Evolutionary conservation across 2,329 filamentous ascomycete genomes (phyloP).

Genomic region (Penicillium nordicum): DNA sequence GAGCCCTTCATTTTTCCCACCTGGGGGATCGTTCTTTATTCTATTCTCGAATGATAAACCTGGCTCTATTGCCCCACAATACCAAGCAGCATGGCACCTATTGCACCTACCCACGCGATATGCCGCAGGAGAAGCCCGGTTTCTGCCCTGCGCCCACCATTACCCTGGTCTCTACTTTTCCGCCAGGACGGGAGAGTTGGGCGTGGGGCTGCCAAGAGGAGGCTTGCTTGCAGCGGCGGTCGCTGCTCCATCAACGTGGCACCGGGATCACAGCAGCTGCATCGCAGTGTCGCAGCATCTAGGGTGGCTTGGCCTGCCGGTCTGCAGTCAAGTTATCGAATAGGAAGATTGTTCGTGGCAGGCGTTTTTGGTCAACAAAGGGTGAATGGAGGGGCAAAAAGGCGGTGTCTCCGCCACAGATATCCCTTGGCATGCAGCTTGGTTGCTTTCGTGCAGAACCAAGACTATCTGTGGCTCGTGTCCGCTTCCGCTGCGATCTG

Average conservation of each 20-base stretch:
- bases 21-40: neutral
- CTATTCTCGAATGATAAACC: constrained; percentile 13
- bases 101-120: neutral
- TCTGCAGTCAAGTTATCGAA: neutral
- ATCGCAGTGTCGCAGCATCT: constrained; percentile 3
- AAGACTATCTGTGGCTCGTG: constrained; percentile 17
- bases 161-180: constrained; percentile 3
- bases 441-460: constrained; percentile 18
- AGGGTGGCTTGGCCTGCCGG: constrained; percentile 10
- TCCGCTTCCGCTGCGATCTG: constrained; percentile 4
- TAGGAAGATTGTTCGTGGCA: constrained; percentile 2
- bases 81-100: constrained; percentile 4
- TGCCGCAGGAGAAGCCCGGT: neutral
- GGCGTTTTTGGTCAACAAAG: neutral
- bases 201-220: constrained; percentile 15
- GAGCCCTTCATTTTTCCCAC: constrained; percentile 7
- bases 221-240: constrained; percentile 6
- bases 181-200: constrained; percentile 6
- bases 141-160: constrained; percentile 6
- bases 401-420: constrained; percentile 22
- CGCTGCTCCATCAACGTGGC: constrained; percentile 16
- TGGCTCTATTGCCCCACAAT: constrained; percentile 6
- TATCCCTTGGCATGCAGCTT: constrained; percentile 17
- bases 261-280: constrained; percentile 15
- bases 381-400: constrained; percentile 15